Percentiles rank a stretch among this genome's conserved stretches.
Conservation (phyloP, 2,329 filamentous ascomycete genomes). For the Nigrospora oryzae region DNA sequence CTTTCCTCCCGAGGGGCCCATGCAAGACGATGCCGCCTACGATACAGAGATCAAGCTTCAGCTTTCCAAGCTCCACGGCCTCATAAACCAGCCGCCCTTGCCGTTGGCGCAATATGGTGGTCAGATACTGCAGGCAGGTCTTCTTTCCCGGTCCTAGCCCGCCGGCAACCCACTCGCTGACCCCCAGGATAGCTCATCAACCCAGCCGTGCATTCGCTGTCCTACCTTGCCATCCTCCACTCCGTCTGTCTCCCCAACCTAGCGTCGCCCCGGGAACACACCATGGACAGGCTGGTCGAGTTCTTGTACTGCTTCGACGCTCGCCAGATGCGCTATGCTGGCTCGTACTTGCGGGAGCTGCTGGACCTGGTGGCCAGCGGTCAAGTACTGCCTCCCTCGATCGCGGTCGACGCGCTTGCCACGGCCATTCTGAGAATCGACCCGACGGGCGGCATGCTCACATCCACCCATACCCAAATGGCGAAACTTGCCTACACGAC, state of each 20-base stretch:
- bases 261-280: slow-evolving; percentile 12
- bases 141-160: not conserved
- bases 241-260: slow-evolving; percentile 24
- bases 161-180: slow-evolving; percentile 8
- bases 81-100: slow-evolving; percentile 24
- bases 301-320: slow-evolving; percentile 42
- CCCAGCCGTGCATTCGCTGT: slow-evolving; percentile 40
- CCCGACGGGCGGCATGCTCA: slow-evolving; percentile 57
- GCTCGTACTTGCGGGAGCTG: slow-evolving; percentile 31
- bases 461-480: slow-evolving; percentile 51
- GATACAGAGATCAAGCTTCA: slow-evolving; percentile 31
- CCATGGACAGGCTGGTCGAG: slow-evolving; percentile 31
- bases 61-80: slow-evolving; percentile 23
- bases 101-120: slow-evolving; percentile 24
- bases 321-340: slow-evolving; percentile 43
- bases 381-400: slow-evolving; percentile 30
- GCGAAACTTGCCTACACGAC: slow-evolving; percentile 50
- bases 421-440: slow-evolving; percentile 57
- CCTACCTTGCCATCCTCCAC: slow-evolving; percentile 40
- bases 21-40: slow-evolving; percentile 24
- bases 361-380: slow-evolving; percentile 30
- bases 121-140: slow-evolving; percentile 29
- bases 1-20: slow-evolving; percentile 27
- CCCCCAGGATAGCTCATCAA: slow-evolving; percentile 29
- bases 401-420: slow-evolving; percentile 36